phyloP scores from a whole-genome alignment of 2,329 filamentous ascomycete species.

The Sclerotinia spermophila region DNA sequence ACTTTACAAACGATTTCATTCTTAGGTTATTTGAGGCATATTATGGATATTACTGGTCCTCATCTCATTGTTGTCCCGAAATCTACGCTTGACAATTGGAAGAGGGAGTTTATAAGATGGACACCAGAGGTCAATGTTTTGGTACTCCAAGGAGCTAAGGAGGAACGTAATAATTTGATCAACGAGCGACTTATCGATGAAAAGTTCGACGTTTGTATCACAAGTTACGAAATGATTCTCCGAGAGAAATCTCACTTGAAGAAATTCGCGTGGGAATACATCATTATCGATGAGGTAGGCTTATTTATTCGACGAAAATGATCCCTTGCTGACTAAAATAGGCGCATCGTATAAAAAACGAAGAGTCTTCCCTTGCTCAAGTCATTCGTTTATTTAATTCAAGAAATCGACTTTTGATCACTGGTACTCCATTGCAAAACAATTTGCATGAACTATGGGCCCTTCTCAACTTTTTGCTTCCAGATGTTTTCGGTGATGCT shows the following conservation, averaged over 20 bases:
- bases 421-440: conserved; percentile 94
- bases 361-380: conserved; percentile 93
- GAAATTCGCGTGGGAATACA: conserved; percentile 99
- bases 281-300: conserved; percentile 85
- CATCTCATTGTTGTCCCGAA: conserved; percentile 93
- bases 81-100: conserved; percentile 98
- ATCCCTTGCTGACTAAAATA: conserved; percentile 24
- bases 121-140: conserved; percentile 93
- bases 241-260: conserved; percentile 91
- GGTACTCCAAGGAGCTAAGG: conserved; percentile 91
- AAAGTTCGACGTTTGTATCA: conserved; percentile 96
- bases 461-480: conserved; percentile 93
- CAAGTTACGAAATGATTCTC: conserved; percentile 98
- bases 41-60: conserved; percentile 83
- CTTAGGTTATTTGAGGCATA: conserved; percentile 87
- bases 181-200: conserved; percentile 88
- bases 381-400: conserved; percentile 97
- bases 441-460: conserved; percentile 98
- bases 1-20: conserved; percentile 97
- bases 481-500: conserved; percentile 94
- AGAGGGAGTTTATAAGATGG: conserved; percentile 89
- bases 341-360: conserved; percentile 98
- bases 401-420: conserved; percentile 90
- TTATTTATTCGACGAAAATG: neutral
- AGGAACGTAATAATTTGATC: conserved; percentile 84